phyloP scores from a whole-genome alignment of 2,329 filamentous ascomycete species.

The Aureobasidium pullulans region DNA sequence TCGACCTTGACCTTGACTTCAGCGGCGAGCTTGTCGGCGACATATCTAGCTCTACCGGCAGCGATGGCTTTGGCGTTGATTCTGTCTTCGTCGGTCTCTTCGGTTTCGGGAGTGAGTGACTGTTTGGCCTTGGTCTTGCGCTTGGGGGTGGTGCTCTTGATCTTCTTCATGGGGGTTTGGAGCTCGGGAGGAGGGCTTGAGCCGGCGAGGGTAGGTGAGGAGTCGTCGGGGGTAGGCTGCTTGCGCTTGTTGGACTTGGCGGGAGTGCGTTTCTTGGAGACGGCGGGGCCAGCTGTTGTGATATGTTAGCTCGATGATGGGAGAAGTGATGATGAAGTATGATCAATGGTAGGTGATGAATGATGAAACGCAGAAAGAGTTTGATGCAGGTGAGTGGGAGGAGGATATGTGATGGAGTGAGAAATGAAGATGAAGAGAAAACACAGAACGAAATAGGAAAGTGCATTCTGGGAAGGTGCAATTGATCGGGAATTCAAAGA shows the following conservation, averaged over 20 bases:
- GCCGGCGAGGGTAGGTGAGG: neutral
- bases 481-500: no score
- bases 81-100: neutral
- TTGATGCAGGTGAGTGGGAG: neutral
- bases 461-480: no score
- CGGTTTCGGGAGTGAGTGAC: neutral
- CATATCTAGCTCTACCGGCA: neutral
- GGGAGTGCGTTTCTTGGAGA: neutral
- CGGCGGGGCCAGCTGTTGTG: neutral
- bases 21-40: neutral
- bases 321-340: no score
- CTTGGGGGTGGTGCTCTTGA: neutral
- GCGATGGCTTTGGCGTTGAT: conserved; percentile 1
- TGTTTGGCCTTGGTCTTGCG: neutral
- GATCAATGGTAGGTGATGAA: neutral
- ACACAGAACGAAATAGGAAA: neutral
- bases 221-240: neutral
- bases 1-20: neutral
- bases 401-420: no score
- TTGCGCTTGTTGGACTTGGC: neutral
- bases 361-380: neutral
- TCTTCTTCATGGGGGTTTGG: neutral
- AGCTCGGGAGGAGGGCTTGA: neutral
- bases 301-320: neutral
- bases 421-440: neutral